A percentile compares a stretch with the other conserved stretches of the same genome.
phyloP scores from a whole-genome alignment of 2,329 filamentous ascomycete genomes.

The Nothophaeocryptopus gaeumannii region DNA sequence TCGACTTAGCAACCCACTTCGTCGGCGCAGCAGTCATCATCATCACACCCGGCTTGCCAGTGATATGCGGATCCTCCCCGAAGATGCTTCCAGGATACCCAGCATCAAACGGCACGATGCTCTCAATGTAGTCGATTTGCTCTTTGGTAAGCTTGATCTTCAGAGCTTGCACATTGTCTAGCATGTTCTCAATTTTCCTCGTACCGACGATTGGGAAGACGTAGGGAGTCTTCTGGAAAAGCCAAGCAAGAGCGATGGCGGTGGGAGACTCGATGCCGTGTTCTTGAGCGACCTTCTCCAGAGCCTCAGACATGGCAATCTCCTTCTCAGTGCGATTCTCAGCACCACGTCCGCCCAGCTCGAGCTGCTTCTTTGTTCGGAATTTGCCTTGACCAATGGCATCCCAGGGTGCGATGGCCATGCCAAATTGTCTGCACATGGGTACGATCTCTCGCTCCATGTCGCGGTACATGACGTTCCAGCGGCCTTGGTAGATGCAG shows the following conservation, averaged over 20 bases:
- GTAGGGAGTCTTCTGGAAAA: constrained; percentile 62
- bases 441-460: constrained; percentile 54
- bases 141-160: constrained; percentile 54
- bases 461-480: constrained; percentile 61
- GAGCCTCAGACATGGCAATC: constrained; percentile 52
- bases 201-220: constrained; percentile 75
- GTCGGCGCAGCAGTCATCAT: too few species aligned
- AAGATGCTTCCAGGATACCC: constrained; percentile 65
- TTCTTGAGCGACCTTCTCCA: constrained; percentile 59
- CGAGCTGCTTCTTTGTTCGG: constrained; percentile 34
- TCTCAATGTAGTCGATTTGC: constrained; percentile 64
- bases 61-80: constrained; percentile 27
- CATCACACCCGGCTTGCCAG: constrained; percentile 16
- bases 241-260: constrained; percentile 63
- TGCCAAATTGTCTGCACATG: constrained; percentile 61
- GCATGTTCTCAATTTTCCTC: constrained; percentile 68
- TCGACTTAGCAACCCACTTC: too few species aligned
- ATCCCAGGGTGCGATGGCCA: constrained; percentile 58
- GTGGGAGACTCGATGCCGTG: constrained; percentile 55
- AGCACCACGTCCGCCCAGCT: constrained; percentile 24
- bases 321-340: constrained; percentile 49
- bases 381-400: constrained; percentile 49
- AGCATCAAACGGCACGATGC: constrained; percentile 55
- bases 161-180: constrained; percentile 63
- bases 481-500: constrained; percentile 65